Conservation (phyloP, 176 grass and related monocot genomes). For the Neostapfia colusana region DNA sequence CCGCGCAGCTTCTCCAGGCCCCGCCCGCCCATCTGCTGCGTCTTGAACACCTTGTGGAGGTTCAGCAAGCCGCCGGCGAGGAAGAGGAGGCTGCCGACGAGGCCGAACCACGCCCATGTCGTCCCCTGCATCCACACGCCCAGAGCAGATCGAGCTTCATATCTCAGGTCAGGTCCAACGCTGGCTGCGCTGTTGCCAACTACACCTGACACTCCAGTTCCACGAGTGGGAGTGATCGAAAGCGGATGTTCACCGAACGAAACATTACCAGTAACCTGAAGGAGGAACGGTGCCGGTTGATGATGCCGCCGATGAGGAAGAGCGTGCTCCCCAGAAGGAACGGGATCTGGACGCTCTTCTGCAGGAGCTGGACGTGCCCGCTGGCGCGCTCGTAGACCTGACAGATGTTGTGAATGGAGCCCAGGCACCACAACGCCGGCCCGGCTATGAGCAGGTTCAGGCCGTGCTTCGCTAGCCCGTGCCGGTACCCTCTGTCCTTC, state of each 20-base stretch:
- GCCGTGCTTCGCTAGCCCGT: slow-evolving; percentile 56
- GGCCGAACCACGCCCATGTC: slow-evolving; percentile 61
- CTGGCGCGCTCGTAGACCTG: slow-evolving; percentile 75
- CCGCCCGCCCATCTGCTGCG: slow-evolving; percentile 70
- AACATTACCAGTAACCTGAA: slow-evolving; percentile 42
- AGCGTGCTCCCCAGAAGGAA: slow-evolving; percentile 73
- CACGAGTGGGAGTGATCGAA: not conserved
- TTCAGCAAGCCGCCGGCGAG: slow-evolving; percentile 58
- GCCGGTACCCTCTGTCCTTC: slow-evolving; percentile 54
- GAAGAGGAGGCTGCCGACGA: slow-evolving; percentile 68
- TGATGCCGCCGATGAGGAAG: slow-evolving; percentile 57
- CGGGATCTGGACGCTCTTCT: slow-evolving; percentile 78
- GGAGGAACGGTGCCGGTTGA: slow-evolving; percentile 44
- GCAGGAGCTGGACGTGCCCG: slow-evolving; percentile 71
- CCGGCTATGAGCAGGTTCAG: slow-evolving; percentile 72
- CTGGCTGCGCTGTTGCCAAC: not conserved
- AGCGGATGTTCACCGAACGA: not conserved
- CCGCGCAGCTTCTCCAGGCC: slow-evolving; percentile 76
- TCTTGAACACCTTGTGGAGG: slow-evolving; percentile 87
- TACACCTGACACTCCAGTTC: not conserved
- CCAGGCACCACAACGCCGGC: slow-evolving; percentile 57
- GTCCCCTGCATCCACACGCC: slow-evolving; percentile 48
- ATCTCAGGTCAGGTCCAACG: not conserved
- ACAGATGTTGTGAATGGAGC: slow-evolving; percentile 69
- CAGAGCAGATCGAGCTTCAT: slow-evolving; percentile 14